A percentile compares a stretch with the other conserved stretches of the same genome.
These are phyloP conservation scores for Sordariomycetes sp. DNA, from an alignment of 2,329 filamentous ascomycete species.

Conservation along the genomic window DNA sequence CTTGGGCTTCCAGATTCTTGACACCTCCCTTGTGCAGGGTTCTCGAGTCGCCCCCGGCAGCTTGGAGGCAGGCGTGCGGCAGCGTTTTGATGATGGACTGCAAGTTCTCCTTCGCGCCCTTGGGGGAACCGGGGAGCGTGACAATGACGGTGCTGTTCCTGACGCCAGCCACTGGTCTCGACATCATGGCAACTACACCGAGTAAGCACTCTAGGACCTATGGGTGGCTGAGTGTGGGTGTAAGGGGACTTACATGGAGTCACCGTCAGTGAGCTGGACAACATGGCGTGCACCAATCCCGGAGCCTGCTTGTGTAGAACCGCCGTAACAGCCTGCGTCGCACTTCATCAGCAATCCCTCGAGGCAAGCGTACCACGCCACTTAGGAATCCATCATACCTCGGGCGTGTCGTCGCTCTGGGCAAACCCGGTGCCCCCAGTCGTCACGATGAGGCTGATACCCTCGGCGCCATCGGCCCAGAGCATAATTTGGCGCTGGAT, in stretches of 20 bases:
- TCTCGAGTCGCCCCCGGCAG: conserved; percentile 71
- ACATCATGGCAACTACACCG: conserved; percentile 83
- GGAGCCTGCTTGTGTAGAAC: conserved; percentile 77
- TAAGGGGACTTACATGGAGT: conserved; percentile 65
- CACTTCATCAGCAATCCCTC: neutral
- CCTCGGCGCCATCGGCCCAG: conserved; percentile 57
- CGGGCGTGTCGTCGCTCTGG: conserved; percentile 71
- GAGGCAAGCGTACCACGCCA: conserved; percentile 5
- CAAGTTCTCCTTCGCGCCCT: conserved; percentile 88
- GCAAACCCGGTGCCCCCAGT: conserved; percentile 94
- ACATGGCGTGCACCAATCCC: conserved; percentile 90
- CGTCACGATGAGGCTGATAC: conserved; percentile 67
- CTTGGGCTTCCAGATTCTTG: conserved; percentile 72
- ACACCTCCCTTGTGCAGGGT: conserved; percentile 67
- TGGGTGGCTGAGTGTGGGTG: neutral
- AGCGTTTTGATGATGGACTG: conserved; percentile 79
- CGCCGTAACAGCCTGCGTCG: conserved; percentile 54
- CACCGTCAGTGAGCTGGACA: conserved; percentile 67
- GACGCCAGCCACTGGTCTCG: conserved; percentile 80
- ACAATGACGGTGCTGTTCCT: conserved; percentile 70
- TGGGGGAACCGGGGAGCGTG: conserved; percentile 87
- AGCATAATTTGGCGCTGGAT: conserved; percentile 62
- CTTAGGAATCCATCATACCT: conserved; percentile 36
- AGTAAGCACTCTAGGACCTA: conserved; percentile 11
- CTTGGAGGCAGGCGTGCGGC: conserved; percentile 88